These are phyloP conservation scores for Mayamaea pseudoterrestris DNA, from an alignment of 108 stramenopile genomes.

Conservation along the genomic window DNA sequence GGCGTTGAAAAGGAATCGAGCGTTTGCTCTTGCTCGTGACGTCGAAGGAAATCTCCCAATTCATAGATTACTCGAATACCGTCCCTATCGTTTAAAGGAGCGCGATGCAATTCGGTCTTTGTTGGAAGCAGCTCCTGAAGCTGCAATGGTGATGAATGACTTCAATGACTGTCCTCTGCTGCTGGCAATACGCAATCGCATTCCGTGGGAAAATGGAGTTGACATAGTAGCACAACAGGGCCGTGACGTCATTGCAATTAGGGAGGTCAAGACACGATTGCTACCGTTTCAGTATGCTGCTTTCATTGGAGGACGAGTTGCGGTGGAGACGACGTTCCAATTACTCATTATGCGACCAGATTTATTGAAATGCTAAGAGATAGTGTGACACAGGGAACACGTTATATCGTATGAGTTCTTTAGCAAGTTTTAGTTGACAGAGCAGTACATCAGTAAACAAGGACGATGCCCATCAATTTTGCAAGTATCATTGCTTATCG, in stretches of 20 bases:
- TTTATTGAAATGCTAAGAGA: no score
- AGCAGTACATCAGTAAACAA: no score
- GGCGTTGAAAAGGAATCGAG: constrained; percentile 16
- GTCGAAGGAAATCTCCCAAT: constrained; percentile 21
- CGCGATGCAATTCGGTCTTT: constrained; percentile 8
- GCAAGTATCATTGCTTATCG: no score
- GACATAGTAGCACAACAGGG: constrained; percentile 12
- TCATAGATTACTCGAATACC: constrained; percentile 11
- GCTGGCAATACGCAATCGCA: constrained; percentile 22
- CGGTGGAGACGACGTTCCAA: constrained; percentile 19
- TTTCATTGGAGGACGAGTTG: constrained; percentile 17
- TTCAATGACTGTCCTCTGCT: constrained; percentile 18
- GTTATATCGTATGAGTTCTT: no score
- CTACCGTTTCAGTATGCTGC: constrained; percentile 30
- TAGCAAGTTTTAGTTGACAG: no score
- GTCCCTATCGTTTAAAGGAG: constrained; percentile 30
- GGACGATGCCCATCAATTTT: no score
- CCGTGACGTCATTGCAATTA: constrained; percentile 4
- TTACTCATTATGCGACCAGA: constrained; percentile 12
- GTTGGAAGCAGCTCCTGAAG: constrained; percentile 16
- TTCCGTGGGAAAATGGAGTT: constrained; percentile 27
- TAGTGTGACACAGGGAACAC: no score
- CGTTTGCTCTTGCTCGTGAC: constrained; percentile 16
- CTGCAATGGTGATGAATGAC: constrained; percentile 14
- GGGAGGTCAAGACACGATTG: constrained; percentile 17